A percentile compares a stretch with the other conserved stretches of the same genome.
Conservation (phyloP, 2,329 filamentous ascomycete species). For the Venturia effusa region DNA sequence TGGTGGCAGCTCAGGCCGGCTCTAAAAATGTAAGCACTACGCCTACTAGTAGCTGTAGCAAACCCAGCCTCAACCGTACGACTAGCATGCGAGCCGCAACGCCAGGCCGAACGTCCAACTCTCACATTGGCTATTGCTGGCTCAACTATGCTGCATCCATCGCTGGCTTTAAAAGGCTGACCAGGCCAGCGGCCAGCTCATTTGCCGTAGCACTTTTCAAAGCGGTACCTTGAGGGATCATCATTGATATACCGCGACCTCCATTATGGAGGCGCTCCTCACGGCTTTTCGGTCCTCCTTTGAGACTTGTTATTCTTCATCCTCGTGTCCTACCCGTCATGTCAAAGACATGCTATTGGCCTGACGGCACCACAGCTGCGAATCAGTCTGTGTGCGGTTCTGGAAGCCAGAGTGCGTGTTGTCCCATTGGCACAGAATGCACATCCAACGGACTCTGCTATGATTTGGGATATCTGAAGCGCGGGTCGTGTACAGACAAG, state of each 20-base stretch:
- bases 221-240: neutral
- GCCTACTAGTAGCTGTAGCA: too few species aligned
- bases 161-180: neutral
- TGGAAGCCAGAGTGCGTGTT: conserved; percentile 3
- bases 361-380: neutral
- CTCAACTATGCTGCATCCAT: neutral
- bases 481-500: conserved; percentile 5
- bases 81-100: too few species aligned
- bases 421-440: neutral
- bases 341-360: conserved; percentile 2
- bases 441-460: conserved; percentile 1
- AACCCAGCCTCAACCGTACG: too few species aligned
- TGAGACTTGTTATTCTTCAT: neutral
- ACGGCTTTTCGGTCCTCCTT: neutral
- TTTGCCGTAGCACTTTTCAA: neutral
- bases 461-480: neutral
- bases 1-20: too few species aligned
- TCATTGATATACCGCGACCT: neutral
- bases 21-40: too few species aligned
- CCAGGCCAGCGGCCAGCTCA: neutral
- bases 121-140: neutral
- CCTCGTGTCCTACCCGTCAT: neutral
- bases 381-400: neutral
- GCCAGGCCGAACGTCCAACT: too few species aligned
- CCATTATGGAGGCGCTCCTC: neutral